These are phyloP conservation scores for Aspergillus cejpii DNA, from an alignment of 2,329 filamentous ascomycete species.

Conservation along the genomic window DNA sequence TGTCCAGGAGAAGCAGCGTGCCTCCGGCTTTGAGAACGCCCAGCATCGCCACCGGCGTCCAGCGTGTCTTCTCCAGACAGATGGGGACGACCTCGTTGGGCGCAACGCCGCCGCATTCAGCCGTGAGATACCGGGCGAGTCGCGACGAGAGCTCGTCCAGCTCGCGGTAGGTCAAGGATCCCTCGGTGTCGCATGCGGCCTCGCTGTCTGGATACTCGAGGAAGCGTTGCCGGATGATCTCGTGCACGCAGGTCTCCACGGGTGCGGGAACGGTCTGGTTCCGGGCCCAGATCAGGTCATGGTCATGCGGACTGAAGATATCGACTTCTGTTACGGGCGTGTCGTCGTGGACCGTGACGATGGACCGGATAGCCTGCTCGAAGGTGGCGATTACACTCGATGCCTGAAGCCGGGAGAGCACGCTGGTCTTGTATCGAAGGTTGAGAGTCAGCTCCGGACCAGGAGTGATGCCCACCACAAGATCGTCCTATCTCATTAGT, in stretches of 20 bases:
- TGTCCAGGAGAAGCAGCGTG: neutral
- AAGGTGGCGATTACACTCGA: neutral
- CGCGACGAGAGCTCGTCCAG: conserved; percentile 1
- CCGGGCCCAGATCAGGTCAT: neutral
- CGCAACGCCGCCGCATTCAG: neutral
- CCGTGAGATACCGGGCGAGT: neutral
- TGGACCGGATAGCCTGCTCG: neutral
- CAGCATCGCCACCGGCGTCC: conserved; percentile 5
- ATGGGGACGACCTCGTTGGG: neutral
- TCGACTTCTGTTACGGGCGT: neutral
- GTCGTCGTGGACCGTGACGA: neutral
- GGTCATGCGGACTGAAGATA: neutral
- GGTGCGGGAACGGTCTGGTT: neutral
- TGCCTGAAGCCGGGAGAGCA: neutral
- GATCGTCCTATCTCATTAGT: neutral
- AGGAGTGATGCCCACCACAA: neutral
- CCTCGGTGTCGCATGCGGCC: conserved; percentile 3
- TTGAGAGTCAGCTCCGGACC: neutral
- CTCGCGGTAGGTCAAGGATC: conserved; percentile 5
- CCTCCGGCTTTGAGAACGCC: conserved; percentile 7
- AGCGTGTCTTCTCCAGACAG: conserved; percentile 9
- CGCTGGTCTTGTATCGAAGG: neutral
- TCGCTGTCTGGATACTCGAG: neutral
- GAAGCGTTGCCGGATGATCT: neutral
- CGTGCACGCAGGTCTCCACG: neutral